These are phyloP conservation scores for Flaveria trinervia DNA, from an alignment of 129 eudicot genomes.

Conservation along the genomic window DNA sequence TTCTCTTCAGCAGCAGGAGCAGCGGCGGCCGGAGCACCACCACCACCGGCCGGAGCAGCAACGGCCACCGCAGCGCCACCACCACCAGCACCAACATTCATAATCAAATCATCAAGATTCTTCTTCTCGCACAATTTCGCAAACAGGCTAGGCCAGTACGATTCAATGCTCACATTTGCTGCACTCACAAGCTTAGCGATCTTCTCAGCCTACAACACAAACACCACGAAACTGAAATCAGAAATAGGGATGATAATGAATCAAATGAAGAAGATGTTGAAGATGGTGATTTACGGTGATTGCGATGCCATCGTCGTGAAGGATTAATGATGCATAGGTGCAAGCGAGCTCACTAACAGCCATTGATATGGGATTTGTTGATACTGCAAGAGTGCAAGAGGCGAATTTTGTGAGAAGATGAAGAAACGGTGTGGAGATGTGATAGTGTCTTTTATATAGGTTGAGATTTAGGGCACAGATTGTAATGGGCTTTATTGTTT, in stretches of 20 bases:
- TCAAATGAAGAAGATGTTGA: background rate
- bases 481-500: background rate
- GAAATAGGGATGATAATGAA: background rate
- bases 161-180: conserved; percentile 59
- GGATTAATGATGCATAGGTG: conserved; percentile 65
- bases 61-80: conserved; percentile 54
- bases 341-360: conserved; percentile 71
- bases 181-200: conserved; percentile 57
- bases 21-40: conserved; percentile 38
- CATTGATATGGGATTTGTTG: conserved; percentile 32
- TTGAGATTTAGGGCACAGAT: conserved; percentile 34
- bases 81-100: conserved; percentile 63
- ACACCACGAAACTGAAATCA: background rate
- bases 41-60: conserved; percentile 53
- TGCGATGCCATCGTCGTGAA: conserved; percentile 74
- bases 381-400: conserved; percentile 25
- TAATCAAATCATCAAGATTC: conserved; percentile 57
- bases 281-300: conserved; percentile 50
- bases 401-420: conserved; percentile 15
- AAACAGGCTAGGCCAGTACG: conserved; percentile 84
- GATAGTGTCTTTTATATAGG: conserved; percentile 10
- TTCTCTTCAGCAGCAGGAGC: conserved; percentile 64
- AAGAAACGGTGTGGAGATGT: background rate
- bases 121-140: conserved; percentile 71
- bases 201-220: conserved; percentile 62